A percentile compares a stretch with the other conserved stretches of the same genome.
Evolutionary conservation across 495 filamentous ascomycete species (phyloP).

Genomic region (Hyaloscypha variabilis): DNA sequence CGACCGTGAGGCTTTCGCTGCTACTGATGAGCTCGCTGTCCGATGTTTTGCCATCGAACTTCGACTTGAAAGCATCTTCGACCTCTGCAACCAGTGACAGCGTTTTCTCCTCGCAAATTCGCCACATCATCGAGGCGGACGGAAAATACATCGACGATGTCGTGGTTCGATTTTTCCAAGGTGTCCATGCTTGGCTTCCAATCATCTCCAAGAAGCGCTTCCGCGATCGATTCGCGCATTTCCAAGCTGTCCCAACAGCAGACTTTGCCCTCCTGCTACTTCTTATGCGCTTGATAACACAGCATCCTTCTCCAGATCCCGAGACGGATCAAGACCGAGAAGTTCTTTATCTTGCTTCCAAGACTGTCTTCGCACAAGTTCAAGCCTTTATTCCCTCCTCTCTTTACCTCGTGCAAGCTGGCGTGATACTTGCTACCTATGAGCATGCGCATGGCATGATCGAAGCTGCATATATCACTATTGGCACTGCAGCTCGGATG

Average conservation of each 20-base stretch:
- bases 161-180: constrained; percentile 39
- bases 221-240: constrained; percentile 29
- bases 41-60: constrained; percentile 11
- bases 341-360: constrained; percentile 37
- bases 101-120: constrained; percentile 32
- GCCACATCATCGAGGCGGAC: constrained; percentile 34
- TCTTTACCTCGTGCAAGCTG: constrained; percentile 38
- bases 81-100: background rate
- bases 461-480: constrained; percentile 20
- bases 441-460: constrained; percentile 24
- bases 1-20: constrained; percentile 20
- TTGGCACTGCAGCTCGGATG: constrained; percentile 19
- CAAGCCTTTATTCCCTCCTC: constrained; percentile 33
- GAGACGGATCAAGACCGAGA: constrained; percentile 28
- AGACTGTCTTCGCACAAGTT: constrained; percentile 40
- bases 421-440: constrained; percentile 37
- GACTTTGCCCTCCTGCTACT: constrained; percentile 41
- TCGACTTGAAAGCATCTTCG: constrained; percentile 1
- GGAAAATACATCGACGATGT: constrained; percentile 40
- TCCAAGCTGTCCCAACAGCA: constrained; percentile 26
- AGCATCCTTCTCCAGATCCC: constrained; percentile 21
- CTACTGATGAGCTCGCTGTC: constrained; percentile 22
- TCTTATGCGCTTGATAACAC: constrained; percentile 39
- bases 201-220: constrained; percentile 41
- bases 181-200: constrained; percentile 39